These are phyloP conservation scores for Pseudocercospora vitis DNA, from an alignment of 2,329 filamentous ascomycete species.

Conservation along the genomic window DNA sequence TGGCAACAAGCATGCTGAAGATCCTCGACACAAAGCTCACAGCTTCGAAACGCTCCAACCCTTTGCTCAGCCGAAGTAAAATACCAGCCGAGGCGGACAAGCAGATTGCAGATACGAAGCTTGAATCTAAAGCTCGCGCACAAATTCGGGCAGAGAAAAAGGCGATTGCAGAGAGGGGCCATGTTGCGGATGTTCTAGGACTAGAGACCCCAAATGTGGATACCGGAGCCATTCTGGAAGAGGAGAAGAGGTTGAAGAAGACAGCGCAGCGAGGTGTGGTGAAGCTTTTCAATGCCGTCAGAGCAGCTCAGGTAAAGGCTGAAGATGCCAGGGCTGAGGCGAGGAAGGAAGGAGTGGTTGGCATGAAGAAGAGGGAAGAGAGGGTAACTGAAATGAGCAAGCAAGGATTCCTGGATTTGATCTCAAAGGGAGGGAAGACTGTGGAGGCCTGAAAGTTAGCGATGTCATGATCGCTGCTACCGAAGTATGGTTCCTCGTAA, in stretches of 20 bases:
- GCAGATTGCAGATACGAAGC: conserved; percentile 69
- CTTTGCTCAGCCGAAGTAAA: conserved; percentile 82
- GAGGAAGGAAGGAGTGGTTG: conserved; percentile 71
- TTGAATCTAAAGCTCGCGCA: conserved; percentile 78
- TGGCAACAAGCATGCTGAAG: conserved; percentile 89
- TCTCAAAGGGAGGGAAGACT: conserved; percentile 58
- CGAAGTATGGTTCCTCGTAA: background rate
- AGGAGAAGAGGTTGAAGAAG: conserved; percentile 79
- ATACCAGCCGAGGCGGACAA: conserved; percentile 71
- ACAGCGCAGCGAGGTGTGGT: conserved; percentile 91
- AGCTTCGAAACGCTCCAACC: conserved; percentile 76
- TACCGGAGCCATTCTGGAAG: conserved; percentile 59
- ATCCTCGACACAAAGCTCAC: conserved; percentile 89
- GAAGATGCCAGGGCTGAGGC: conserved; percentile 71
- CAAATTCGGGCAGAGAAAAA: conserved; percentile 80
- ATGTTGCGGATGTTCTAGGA: conserved; percentile 81
- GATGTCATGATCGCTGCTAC: background rate
- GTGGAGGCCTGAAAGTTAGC: background rate
- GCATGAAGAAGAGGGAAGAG: conserved; percentile 77
- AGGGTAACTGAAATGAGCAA: conserved; percentile 95
- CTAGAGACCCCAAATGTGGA: conserved; percentile 53
- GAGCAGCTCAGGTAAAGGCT: conserved; percentile 87
- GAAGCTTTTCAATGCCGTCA: conserved; percentile 92
- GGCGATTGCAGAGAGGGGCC: conserved; percentile 77
- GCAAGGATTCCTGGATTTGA: conserved; percentile 91